Conservation (phyloP, 106 monocot species). For the Dendrobium huoshanense region DNA sequence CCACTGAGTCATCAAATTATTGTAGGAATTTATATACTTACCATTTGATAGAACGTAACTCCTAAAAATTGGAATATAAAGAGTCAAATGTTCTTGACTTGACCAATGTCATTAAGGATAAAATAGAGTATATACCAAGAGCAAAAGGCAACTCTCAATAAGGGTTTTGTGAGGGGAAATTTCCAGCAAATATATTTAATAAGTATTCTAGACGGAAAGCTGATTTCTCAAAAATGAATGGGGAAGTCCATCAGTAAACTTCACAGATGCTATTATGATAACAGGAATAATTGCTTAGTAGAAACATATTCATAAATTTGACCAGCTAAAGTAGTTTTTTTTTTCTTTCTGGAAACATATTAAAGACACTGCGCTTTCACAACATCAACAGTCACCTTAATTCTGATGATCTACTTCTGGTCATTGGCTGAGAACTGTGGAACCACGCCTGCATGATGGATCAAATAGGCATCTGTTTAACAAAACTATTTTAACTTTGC, state of each 20-base stretch:
- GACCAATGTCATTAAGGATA: background rate
- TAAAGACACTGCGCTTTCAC: background rate
- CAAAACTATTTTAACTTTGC: background rate
- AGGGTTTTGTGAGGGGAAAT: background rate
- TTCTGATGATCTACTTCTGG: conserved; percentile 60
- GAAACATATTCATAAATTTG: background rate
- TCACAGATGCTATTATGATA: background rate
- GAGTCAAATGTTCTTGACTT: background rate
- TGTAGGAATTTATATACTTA: too few relatives aligned
- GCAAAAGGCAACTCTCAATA: background rate
- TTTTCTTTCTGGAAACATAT: background rate
- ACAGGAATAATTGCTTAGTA: background rate
- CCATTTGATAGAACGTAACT: too few relatives aligned
- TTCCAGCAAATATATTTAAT: background rate
- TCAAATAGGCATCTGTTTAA: background rate
- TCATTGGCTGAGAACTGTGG: conserved; percentile 69
- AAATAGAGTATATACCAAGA: background rate
- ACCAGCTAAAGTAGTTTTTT: too few relatives aligned
- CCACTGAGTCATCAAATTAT: too few relatives aligned
- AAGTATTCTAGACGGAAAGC: too few relatives aligned
- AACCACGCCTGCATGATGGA: conserved; percentile 50
- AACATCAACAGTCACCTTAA: conserved; percentile 22
- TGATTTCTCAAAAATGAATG: background rate
- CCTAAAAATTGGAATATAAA: too few relatives aligned
- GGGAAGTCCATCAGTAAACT: background rate